A percentile compares a stretch with the other conserved stretches of the same genome.
These are phyloP conservation scores for Raffaelea albimanens DNA, from an alignment of 2,329 filamentous ascomycete genomes.

Conservation along the genomic window DNA sequence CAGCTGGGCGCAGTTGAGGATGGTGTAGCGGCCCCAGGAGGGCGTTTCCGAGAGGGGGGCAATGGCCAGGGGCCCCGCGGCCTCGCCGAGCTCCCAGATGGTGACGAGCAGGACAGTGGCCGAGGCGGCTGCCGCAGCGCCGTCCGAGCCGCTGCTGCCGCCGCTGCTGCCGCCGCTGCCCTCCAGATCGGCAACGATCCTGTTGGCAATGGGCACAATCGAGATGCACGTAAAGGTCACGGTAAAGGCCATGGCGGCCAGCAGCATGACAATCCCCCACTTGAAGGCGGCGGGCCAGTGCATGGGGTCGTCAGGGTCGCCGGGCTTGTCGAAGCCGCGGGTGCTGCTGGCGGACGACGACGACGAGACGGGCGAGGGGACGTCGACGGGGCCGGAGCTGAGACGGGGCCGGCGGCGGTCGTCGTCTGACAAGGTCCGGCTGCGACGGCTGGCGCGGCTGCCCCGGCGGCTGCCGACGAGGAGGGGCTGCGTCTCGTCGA, in stretches of 20 bases:
- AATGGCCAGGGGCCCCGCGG: constrained; percentile 49
- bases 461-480: not conserved
- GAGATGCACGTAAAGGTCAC: constrained; percentile 52
- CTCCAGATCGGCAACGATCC: constrained; percentile 38
- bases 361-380: too few species aligned
- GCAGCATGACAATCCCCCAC: constrained; percentile 41
- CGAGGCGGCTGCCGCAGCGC: too few species aligned
- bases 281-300: constrained; percentile 44
- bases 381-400: too few species aligned
- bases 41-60: constrained; percentile 54
- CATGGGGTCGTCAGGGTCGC: constrained; percentile 39
- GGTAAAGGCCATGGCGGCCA: constrained; percentile 46
- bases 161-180: constrained; percentile 18
- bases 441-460: not conserved
- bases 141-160: constrained; percentile 20
- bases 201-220: constrained; percentile 41
- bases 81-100: constrained; percentile 60
- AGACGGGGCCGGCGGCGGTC: not conserved
- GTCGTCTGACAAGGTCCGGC: not conserved
- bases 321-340: not conserved
- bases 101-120: constrained; percentile 55
- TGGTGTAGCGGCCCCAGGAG: constrained; percentile 37
- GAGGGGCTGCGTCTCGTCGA: constrained; percentile 7
- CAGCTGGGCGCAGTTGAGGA: constrained; percentile 43
- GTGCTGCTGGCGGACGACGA: not conserved